Conservation (phyloP, 23 red algal genomes). For the Gracilariopsis chorda region DNA sequence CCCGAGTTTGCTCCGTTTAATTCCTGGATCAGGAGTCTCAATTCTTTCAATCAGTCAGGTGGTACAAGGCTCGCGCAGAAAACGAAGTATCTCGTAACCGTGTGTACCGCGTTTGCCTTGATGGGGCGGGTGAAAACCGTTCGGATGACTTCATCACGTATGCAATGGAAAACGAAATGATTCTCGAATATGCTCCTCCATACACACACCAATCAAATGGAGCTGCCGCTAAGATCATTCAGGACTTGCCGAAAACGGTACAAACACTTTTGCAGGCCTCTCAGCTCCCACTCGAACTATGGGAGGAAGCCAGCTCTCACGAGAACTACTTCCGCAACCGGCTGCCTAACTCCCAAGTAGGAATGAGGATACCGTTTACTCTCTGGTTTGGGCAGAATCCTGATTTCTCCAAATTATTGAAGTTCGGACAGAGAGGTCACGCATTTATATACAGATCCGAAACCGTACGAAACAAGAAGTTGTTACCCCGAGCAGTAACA, state of each 20-base stretch:
- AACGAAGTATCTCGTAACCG: neutral
- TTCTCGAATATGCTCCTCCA: neutral
- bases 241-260: neutral
- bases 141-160: neutral
- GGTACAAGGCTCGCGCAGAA: neutral
- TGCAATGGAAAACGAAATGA: neutral
- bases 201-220: neutral
- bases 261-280: neutral
- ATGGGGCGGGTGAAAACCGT: neutral
- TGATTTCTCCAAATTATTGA: neutral
- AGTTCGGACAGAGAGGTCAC: neutral
- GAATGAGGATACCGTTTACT: neutral
- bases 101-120: neutral
- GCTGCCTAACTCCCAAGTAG: neutral
- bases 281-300: neutral
- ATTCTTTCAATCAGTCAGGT: neutral
- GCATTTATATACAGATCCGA: neutral
- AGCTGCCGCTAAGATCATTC: neutral
- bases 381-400: neutral
- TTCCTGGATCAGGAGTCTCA: neutral
- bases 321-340: conserved; percentile 1
- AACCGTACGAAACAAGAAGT: neutral
- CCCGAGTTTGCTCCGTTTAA: neutral
- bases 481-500: neutral
- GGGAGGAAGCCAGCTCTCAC: neutral